A percentile compares a stretch with the other conserved stretches of the same genome.
Evolutionary conservation across 768 basidiomycete genomes (phyloP).

Genomic region (Amanita exitialis): DNA sequence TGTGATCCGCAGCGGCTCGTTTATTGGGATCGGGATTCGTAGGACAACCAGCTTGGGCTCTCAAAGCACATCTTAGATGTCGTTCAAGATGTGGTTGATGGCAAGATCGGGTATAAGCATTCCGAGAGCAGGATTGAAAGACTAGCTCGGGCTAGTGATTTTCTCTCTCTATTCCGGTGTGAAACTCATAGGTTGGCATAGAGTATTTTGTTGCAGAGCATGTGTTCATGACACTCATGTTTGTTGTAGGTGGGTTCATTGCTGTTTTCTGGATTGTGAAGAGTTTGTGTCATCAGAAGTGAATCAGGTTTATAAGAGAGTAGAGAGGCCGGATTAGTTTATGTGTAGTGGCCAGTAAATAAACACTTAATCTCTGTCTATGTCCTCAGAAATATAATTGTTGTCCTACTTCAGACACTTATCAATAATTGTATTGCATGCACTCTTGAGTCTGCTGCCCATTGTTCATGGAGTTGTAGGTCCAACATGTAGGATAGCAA

Average conservation of each 20-base stretch:
- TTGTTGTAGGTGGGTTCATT: slow-evolving; percentile 5
- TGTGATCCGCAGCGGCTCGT: slow-evolving; percentile 52
- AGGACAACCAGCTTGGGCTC: slow-evolving; percentile 45
- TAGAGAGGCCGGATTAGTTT: slow-evolving; percentile 4
- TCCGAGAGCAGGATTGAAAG: slow-evolving; percentile 70
- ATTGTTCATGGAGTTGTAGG: no score
- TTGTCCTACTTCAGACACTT: no score
- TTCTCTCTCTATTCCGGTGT: background rate
- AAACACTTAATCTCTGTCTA: no score
- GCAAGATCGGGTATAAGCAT: slow-evolving; percentile 39
- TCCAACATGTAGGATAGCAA: no score
- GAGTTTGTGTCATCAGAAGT: background rate
- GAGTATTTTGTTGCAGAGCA: slow-evolving; percentile 27
- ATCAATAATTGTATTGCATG: no score
- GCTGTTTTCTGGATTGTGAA: background rate
- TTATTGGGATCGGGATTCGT: slow-evolving; percentile 65
- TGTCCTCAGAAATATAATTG: no score
- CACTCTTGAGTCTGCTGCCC: no score
- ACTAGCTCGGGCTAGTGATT: slow-evolving; percentile 40
- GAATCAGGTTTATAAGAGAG: background rate
- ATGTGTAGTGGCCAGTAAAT: no score
- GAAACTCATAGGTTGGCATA: slow-evolving; percentile 17
- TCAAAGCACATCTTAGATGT: slow-evolving; percentile 52
- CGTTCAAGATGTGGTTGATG: slow-evolving; percentile 53
- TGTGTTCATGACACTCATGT: slow-evolving; percentile 22